Percentiles rank a stretch among this genome's conserved stretches.
Evolutionary conservation across 225 moss, liverwort and hornwort species (phyloP).

Genomic region (Antitrichia curtipendula): DNA sequence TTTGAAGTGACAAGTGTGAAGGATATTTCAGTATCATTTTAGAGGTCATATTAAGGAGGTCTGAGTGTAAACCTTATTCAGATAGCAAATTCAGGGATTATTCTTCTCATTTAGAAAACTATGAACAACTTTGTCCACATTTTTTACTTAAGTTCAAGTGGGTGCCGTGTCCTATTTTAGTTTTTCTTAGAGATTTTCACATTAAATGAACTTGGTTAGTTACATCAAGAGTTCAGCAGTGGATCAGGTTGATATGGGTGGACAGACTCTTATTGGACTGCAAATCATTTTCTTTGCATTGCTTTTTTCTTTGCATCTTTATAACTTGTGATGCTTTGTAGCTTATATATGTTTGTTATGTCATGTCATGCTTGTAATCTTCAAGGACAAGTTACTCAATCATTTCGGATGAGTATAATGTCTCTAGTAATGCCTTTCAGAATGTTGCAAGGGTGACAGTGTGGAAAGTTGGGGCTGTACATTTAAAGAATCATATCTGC

Average conservation of each 20-base stretch:
- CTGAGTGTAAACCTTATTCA: not conserved
- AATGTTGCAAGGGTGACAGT: not conserved
- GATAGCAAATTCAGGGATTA: not conserved
- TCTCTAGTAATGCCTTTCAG: not conserved
- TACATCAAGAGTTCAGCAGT: not conserved
- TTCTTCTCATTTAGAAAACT: not conserved
- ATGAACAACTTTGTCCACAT: not conserved
- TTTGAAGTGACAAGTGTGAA: not conserved
- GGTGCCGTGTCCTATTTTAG: not conserved
- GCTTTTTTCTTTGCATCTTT: not conserved
- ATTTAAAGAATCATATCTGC: not conserved
- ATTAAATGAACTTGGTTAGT: not conserved
- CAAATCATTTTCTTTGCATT: not conserved
- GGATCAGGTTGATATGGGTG: not conserved
- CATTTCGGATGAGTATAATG: not conserved
- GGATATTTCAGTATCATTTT: not conserved
- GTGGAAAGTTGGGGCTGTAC: not conserved
- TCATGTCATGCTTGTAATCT: not conserved
- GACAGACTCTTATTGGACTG: not conserved
- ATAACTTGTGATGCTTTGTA: not conserved
- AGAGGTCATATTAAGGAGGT: not conserved
- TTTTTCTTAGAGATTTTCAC: not conserved
- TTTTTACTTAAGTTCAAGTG: not conserved
- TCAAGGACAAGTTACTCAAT: not conserved
- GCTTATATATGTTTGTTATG: not conserved